phyloP scores from a whole-genome alignment of 164 flowering plant genomes.

The Litsea cubeba region DNA sequence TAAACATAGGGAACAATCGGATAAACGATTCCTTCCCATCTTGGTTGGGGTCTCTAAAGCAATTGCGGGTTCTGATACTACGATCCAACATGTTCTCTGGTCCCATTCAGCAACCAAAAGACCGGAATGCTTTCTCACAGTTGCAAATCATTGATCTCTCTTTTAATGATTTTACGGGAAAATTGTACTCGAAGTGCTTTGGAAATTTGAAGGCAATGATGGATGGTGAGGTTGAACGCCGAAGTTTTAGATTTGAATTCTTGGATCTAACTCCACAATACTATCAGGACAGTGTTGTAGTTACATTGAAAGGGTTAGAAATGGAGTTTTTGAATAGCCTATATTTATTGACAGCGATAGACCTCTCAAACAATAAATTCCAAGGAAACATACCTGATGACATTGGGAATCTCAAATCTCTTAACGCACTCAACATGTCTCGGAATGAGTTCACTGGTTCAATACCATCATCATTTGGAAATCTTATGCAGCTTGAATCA shows the following conservation, averaged over 20 bases:
- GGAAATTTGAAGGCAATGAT: constrained; percentile 27
- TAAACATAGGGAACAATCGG: constrained; percentile 52
- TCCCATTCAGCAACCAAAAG: constrained; percentile 5
- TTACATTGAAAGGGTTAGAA: constrained; percentile 7
- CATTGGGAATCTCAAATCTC: neutral
- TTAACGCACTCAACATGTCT: neutral
- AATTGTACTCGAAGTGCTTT: constrained; percentile 16
- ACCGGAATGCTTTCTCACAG: constrained; percentile 12
- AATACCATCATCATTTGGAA: constrained; percentile 9
- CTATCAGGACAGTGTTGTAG: constrained; percentile 7
- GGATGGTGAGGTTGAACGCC: neutral
- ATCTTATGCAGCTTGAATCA: neutral
- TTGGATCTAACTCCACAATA: neutral
- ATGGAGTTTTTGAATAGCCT: neutral
- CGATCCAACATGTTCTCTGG: constrained; percentile 49
- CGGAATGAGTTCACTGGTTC: constrained; percentile 3
- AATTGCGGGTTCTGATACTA: constrained; percentile 52
- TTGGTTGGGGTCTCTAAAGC: constrained; percentile 26
- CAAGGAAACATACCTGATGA: constrained; percentile 5
- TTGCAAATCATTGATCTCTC: constrained; percentile 57
- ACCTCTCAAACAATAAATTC: constrained; percentile 12
- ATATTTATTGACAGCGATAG: neutral
- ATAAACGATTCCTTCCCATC: constrained; percentile 46
- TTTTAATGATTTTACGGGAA: constrained; percentile 39
- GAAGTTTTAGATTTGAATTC: neutral